phyloP scores from a whole-genome alignment of 768 basidiomycete genomes.

The Phlebiopsis gigantea region DNA sequence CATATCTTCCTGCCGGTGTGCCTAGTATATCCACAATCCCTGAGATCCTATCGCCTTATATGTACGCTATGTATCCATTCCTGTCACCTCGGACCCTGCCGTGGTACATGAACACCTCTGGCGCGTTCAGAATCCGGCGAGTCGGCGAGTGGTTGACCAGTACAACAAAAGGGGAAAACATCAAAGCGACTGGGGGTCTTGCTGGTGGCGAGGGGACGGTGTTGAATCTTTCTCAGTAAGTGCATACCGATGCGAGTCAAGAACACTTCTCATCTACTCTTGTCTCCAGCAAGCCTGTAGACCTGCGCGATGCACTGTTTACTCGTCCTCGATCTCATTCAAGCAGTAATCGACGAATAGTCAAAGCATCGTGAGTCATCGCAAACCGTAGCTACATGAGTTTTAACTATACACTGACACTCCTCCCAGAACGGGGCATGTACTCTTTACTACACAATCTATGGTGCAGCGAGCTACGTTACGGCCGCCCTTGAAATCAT shows the following conservation, averaged over 20 bases:
- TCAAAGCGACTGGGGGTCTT: constrained; percentile 34
- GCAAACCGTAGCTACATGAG: no score
- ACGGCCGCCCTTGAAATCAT: constrained; percentile 42
- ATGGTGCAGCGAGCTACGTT: constrained; percentile 33
- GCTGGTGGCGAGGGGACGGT: constrained; percentile 25
- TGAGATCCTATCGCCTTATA: constrained; percentile 24
- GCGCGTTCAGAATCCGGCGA: constrained; percentile 54
- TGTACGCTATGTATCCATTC: constrained; percentile 70
- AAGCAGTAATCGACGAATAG: not conserved
- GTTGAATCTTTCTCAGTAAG: not conserved
- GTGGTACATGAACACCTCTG: constrained; percentile 39
- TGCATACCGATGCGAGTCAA: not conserved
- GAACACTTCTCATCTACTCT: not conserved
- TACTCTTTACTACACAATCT: constrained; percentile 42
- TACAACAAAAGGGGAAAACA: constrained; percentile 28
- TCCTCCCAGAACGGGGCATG: constrained; percentile 49
- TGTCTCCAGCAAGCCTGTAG: constrained; percentile 5
- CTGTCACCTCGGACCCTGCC: constrained; percentile 42
- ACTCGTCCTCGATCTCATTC: not conserved
- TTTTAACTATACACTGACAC: not conserved
- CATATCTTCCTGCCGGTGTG: constrained; percentile 16
- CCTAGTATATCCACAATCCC: constrained; percentile 2
- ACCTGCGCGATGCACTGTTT: constrained; percentile 12
- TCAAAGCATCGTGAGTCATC: constrained; percentile 23
- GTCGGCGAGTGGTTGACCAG: constrained; percentile 56